Evolutionary conservation across 345 rosid species (phyloP), one percentile per base, ranked within the genome.

Genomic region (Salix arbutifolia): DNA sequence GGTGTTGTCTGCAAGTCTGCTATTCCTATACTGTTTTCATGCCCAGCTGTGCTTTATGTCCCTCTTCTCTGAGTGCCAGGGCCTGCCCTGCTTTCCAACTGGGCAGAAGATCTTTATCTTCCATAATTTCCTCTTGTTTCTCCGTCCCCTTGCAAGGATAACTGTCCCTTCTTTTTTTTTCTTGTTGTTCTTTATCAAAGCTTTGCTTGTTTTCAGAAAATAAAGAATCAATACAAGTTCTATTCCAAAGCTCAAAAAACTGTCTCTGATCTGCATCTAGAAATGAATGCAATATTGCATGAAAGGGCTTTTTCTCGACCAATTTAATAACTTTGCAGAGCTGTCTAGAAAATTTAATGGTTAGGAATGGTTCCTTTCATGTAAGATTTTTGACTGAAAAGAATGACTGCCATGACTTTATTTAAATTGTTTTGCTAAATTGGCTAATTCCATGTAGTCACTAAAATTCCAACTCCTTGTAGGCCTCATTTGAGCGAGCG

Each of bases 401-500:
- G 23, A 11, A 56, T 56, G 61, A 56, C 26, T n/a, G 61, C 11
- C 18, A 12, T 38, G 7, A 25, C n/a, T 25, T 33, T 30, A 28
- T 44, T 74, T 64, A 23, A 12, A 4, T 26, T 67, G 26, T 17
- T 75, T 76, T 72, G 28, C 25, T n/a, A 35, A n/a, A 5, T 14
- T 4, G 56, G 40, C 3, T 42, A 21, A 58, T 18, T 76, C 38
- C 31, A 53, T 68, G 10, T 69, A 0, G 37, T 68, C n/a, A 53
- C 40, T 23, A 35, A 35, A 18, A 11, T 37, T 68, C 42, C 11
- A 16, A 46, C 4, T 35, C 28, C 12, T 71, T 79, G 76, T 50
- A 93, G 99, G 88, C 90, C 26, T 96, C 99, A 52, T 96, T 96
- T 87, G 99, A 93, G 76, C 88, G 92, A 77, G 99, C 99, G 3